Percentiles rank a stretch among this genome's conserved stretches.
Evolutionary conservation across 805 yeast genomes (phyloP).

Genomic region (Monosporozyma solicola): DNA sequence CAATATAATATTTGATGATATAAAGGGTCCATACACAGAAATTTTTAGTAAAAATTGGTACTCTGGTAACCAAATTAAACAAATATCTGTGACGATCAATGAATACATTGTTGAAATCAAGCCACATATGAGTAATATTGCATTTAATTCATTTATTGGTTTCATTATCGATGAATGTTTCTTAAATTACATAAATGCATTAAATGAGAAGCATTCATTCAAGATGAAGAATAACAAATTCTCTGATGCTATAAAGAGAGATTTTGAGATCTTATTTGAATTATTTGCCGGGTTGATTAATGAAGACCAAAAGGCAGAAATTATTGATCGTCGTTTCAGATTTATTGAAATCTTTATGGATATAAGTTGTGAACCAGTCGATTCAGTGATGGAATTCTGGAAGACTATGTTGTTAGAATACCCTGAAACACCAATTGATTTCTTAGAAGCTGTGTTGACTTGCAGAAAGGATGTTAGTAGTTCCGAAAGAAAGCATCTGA

Average conservation of each 20-base stretch:
- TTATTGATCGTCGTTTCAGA: conserved; percentile 42
- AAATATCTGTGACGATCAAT: conserved; percentile 59
- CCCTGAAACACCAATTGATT: conserved; percentile 69
- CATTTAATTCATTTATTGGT: conserved; percentile 47
- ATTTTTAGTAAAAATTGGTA: conserved; percentile 69
- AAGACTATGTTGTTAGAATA: conserved; percentile 51
- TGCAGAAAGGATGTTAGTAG: conserved; percentile 33
- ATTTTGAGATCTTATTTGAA: conserved; percentile 47
- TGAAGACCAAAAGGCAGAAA: conserved; percentile 28
- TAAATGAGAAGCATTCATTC: conserved; percentile 35
- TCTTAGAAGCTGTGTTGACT: conserved; percentile 55
- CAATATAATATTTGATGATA: conserved; percentile 63
- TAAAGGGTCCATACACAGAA: conserved; percentile 49
- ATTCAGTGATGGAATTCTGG: conserved; percentile 49
- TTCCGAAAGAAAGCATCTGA: conserved; percentile 16
- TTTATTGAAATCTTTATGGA: conserved; percentile 57
- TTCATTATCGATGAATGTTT: conserved; percentile 45
- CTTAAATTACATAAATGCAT: conserved; percentile 39
- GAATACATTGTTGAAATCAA: conserved; percentile 66
- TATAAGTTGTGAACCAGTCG: conserved; percentile 39
- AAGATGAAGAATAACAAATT: conserved; percentile 37
- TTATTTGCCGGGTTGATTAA: conserved; percentile 40
- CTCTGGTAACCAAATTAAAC: conserved; percentile 46
- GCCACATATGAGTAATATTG: conserved; percentile 41
- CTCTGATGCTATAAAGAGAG: conserved; percentile 48